Evolutionary conservation across 768 basidiomycete species (phyloP), one percentile per base, ranked within the genome.

Genomic region (Suillus subaureus): DNA sequence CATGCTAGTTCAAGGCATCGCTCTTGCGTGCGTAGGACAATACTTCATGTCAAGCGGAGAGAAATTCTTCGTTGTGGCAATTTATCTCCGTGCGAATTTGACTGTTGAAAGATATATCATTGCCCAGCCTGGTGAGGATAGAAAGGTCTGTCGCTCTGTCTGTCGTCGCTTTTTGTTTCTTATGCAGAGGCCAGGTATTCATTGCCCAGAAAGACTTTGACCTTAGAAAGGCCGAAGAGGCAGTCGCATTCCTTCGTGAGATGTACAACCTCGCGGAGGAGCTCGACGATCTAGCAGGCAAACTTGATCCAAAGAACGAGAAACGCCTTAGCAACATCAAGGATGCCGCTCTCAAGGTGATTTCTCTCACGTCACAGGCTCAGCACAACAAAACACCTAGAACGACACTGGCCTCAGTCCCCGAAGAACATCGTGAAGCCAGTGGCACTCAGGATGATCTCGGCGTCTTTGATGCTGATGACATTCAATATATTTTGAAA

Each of bases 1-100:
- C 2, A 71, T 71, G 70, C 68, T 71, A 12, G 6, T 71, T 21
- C n/a, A 71, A 26, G 68, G 64, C 2, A 69, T 52, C 3, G 33
- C 63, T 2, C 18, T 62, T 16, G 68, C 62, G 4, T 58, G 64
- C 2, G 15, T 55, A 0, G 64, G 66, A 6, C 26, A 61, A 8
- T 45, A 15, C 16, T 54, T 69, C 3, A 7, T 66, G 12, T 4
- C 39, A 39, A 6, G 33, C 1, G 6, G 9, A 12, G 23, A 12
- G 6, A n/a, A 9, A 37, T 69, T 69, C 58, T 71, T 71, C 18
- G 47, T 71, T 1, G 64, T 71, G 21, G 68, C 64, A 11, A 42
- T 71, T 15, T 67, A 67, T 55, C 13, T 71, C 1, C 39, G 33
- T 23, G 42, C 21, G 8, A 6, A 51, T 1, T 49, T 71, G 62